These are phyloP conservation scores for Neonectria punicea DNA, from an alignment of 2,329 filamentous ascomycete species.

Conservation along the genomic window DNA sequence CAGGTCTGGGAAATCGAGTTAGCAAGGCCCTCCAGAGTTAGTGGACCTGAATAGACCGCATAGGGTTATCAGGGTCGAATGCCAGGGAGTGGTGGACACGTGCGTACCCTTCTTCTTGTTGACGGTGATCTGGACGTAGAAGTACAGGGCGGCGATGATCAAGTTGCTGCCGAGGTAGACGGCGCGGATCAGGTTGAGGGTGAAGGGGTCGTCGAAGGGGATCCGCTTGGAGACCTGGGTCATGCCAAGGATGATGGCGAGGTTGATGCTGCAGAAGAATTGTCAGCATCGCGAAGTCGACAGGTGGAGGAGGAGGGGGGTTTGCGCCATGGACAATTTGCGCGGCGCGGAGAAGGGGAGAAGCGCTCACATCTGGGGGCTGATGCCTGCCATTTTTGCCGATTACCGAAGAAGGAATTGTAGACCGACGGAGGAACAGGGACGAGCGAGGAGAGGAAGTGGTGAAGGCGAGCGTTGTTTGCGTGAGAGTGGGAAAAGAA, in stretches of 20 bases:
- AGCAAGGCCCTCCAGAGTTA: conserved; percentile 9
- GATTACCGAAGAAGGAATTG: conserved; percentile 14
- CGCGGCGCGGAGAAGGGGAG: conserved; percentile 15
- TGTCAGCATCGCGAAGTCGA: conserved; percentile 37
- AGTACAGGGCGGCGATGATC: conserved; percentile 84
- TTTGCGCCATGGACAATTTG: conserved; percentile 30
- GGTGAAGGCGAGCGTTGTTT: conserved; percentile 11
- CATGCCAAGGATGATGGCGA: conserved; percentile 95
- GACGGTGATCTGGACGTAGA: conserved; percentile 86
- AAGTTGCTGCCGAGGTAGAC: conserved; percentile 73
- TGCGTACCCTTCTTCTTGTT: conserved; percentile 94
- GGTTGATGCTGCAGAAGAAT: conserved; percentile 75
- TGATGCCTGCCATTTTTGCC: conserved; percentile 69
- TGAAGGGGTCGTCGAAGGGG: conserved; percentile 84
- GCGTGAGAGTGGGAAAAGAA: conserved; percentile 13
- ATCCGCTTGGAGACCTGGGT: conserved; percentile 98
- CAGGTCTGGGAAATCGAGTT: conserved; percentile 71
- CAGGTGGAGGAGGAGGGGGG: background rate
- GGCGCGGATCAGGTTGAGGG: conserved; percentile 66
- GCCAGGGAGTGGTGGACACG: background rate
- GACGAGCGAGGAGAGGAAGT: conserved; percentile 9
- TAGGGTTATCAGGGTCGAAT: conserved; percentile 1
- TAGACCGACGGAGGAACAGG: conserved; percentile 2
- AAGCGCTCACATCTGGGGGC: conserved; percentile 69
- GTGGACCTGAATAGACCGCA: background rate